Evolutionary conservation across 139 green algal species (phyloP).

Genomic region (Micromonas commoda): DNA sequence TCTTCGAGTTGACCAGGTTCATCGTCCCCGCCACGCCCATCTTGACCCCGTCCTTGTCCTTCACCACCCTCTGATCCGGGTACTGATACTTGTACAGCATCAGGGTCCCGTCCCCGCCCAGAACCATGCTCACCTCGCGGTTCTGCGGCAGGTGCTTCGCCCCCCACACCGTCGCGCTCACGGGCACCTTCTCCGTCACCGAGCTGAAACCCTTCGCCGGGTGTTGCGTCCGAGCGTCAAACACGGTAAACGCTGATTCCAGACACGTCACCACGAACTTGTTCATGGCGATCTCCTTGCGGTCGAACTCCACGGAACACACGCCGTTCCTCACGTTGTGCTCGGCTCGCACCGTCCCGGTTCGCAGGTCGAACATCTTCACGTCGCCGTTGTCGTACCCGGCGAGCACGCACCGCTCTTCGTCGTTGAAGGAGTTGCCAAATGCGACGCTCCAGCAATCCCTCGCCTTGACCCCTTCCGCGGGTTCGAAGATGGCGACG

Average conservation of each 20-base stretch:
- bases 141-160: constrained; percentile 72
- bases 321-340: constrained; percentile 78
- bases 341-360: constrained; percentile 44
- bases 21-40: constrained; percentile 66
- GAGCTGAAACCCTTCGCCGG: constrained; percentile 61
- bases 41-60: constrained; percentile 58
- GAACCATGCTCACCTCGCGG: constrained; percentile 68
- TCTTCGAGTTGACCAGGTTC: constrained; percentile 53
- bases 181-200: constrained; percentile 47
- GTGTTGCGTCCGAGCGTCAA: constrained; percentile 75
- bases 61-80: constrained; percentile 66
- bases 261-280: constrained; percentile 80
- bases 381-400: constrained; percentile 83
- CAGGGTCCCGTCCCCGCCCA: constrained; percentile 67
- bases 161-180: constrained; percentile 67
- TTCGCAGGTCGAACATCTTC: constrained; percentile 79
- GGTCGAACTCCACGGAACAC: constrained; percentile 81
- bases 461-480: constrained; percentile 41
- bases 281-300: constrained; percentile 90
- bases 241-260: constrained; percentile 73
- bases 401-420: constrained; percentile 72
- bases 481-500: constrained; percentile 75
- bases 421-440: constrained; percentile 72
- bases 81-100: constrained; percentile 86
- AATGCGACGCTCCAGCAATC: constrained; percentile 84